Conservation (phyloP, 176 grass and related monocot genomes). For the Oryza glumipatula region DNA sequence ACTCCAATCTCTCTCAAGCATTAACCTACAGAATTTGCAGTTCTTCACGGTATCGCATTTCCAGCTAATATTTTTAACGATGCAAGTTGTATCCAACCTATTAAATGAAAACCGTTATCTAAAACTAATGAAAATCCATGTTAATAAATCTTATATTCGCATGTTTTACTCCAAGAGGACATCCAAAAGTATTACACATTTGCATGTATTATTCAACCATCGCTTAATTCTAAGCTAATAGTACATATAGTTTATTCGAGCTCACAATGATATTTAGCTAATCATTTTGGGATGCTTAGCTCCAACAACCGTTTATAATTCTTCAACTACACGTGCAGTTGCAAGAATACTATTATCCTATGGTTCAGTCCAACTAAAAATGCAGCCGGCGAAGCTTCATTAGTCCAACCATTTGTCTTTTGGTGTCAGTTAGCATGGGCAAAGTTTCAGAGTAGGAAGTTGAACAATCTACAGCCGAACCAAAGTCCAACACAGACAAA, state of each 20-base stretch:
- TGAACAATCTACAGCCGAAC: not conserved
- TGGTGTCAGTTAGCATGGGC: not conserved
- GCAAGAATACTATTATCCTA: not conserved
- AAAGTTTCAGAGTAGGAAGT: not conserved
- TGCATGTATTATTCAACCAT: not conserved
- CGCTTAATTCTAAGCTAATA: not conserved
- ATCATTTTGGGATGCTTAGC: not conserved
- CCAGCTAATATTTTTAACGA: not conserved
- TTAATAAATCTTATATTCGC: not conserved
- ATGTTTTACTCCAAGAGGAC: not conserved
- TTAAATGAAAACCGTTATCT: not conserved
- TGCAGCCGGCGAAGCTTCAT: slow-evolving; percentile 1
- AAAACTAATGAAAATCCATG: not conserved
- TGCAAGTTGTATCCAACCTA: not conserved
- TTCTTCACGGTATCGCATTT: not conserved
- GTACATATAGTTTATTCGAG: not conserved
- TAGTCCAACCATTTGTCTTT: not conserved
- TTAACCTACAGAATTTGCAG: not conserved
- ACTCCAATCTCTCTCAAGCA: too few relatives aligned
- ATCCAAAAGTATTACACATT: not conserved
- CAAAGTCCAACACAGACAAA: not conserved
- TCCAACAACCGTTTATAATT: not conserved
- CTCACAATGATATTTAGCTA: not conserved
- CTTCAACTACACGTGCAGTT: not conserved
- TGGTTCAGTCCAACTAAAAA: not conserved